Conservation (phyloP, 345 rosid species). For the Bruguiera parviflora region DNA sequence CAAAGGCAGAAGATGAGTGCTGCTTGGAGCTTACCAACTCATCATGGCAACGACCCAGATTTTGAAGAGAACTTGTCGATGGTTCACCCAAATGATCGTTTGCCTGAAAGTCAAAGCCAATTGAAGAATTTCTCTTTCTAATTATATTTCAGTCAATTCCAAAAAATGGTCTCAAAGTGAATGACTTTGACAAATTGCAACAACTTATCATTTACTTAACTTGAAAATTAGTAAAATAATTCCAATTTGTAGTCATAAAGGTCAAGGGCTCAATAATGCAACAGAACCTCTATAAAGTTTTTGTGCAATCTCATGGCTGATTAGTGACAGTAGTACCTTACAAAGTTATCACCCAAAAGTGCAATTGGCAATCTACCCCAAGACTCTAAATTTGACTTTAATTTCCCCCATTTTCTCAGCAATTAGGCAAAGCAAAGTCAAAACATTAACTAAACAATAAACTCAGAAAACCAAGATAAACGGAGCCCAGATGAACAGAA, state of each 20-base stretch:
- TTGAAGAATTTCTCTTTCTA: not conserved
- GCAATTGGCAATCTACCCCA: not conserved
- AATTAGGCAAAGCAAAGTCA: not conserved
- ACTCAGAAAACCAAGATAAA: not conserved
- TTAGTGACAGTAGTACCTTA: not conserved
- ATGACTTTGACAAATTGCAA: too few relatives aligned
- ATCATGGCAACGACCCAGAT: not conserved
- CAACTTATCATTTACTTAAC: too few relatives aligned
- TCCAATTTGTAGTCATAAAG: too few relatives aligned
- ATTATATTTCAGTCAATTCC: not conserved
- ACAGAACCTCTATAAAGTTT: not conserved
- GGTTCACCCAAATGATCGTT: constrained; percentile 12
- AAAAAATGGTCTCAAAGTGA: not conserved
- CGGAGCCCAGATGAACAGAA: not conserved
- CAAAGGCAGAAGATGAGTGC: constrained; percentile 1
- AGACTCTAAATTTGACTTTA: not conserved
- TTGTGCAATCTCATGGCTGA: too few relatives aligned
- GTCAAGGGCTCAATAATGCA: too few relatives aligned
- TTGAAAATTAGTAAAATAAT: too few relatives aligned
- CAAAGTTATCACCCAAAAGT: not conserved
- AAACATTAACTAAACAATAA: not conserved
- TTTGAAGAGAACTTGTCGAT: not conserved
- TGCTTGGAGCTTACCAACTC: constrained; percentile 9
- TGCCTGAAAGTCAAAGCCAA: constrained; percentile 8
- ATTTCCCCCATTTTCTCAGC: not conserved